Evolutionary conservation across 176 grass and related monocot species (phyloP), one percentile per base, ranked within the genome.

Genomic region (Oryza australiensis): DNA sequence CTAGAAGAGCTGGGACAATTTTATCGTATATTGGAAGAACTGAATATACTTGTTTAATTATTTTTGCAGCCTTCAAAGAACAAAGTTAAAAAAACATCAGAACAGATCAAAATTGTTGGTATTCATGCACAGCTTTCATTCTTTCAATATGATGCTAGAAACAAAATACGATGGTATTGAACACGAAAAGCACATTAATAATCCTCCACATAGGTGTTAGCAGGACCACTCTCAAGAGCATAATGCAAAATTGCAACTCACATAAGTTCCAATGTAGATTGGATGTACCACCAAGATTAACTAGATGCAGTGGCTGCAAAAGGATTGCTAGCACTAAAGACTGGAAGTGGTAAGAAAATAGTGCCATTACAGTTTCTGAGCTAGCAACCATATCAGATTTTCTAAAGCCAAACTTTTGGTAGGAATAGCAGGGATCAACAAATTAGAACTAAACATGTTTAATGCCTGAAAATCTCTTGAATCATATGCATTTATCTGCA

Each of bases 1-100:
- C 77, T 80, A 99, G 96, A 80, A 99, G 85, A n/a, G 70, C 80
- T 24, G 90, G 87, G 75, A 95, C 92, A 62, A 95, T 99, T 88
- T 92, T 99, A 62, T 99, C 96, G 34, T 99, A 99, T 73, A 93
- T 92, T 26, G 96, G 96, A 84, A 99, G 90, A 66, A 99, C 91
- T 60, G 93, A 99, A 90, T 95, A 99, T 66, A 83, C 91, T 86
- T 92, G 83, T 86, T 99, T 99, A 78, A 95, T 92, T 57, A 95
- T 95, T 83, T 86, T 94, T 82, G 90, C 91, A 85, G 93, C 96
- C 96, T 99, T 83, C 83, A 94, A 42, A 85, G 55, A 70, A 82
- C 23, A 88, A 34, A 90, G 30, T 79, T 72, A 15, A 65, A 9
- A 40, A 53, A 72, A 69, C 57, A 84, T 89, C 51, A 83, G 73